These are phyloP conservation scores for Camellia granthamiana DNA, from an alignment of 148 eudicot genomes.

Conservation along the genomic window DNA sequence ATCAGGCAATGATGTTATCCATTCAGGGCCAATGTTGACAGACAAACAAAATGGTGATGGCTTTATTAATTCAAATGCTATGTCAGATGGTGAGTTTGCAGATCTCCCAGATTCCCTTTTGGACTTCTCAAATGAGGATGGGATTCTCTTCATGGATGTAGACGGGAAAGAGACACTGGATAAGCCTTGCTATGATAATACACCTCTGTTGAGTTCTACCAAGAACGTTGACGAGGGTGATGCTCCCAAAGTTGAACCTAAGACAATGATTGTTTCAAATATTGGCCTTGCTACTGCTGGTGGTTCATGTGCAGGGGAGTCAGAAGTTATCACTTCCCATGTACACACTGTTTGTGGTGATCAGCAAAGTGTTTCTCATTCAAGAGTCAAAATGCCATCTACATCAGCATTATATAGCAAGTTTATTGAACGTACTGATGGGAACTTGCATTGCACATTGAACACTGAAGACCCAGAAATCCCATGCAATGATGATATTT, in stretches of 20 bases:
- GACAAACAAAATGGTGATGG: slow-evolving; percentile 26
- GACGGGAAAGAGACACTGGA: slow-evolving; percentile 46
- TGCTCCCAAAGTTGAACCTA: slow-evolving; percentile 28
- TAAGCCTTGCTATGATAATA: slow-evolving; percentile 28
- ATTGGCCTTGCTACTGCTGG: slow-evolving; percentile 21
- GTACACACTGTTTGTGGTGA: slow-evolving; percentile 5
- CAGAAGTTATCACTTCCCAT: slow-evolving; percentile 16
- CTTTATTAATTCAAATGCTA: slow-evolving; percentile 30
- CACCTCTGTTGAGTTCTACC: slow-evolving; percentile 36
- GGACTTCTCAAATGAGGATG: slow-evolving; percentile 46
- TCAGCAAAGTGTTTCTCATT: slow-evolving; percentile 13
- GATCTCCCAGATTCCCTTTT: slow-evolving; percentile 49
- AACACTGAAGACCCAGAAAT: slow-evolving; percentile 79
- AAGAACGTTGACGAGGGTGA: slow-evolving; percentile 28
- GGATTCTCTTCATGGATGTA: slow-evolving; percentile 37
- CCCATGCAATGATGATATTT: slow-evolving; percentile 74
- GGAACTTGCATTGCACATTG: slow-evolving; percentile 51
- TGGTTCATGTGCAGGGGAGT: slow-evolving; percentile 26
- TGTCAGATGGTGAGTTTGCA: slow-evolving; percentile 37
- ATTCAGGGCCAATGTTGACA: slow-evolving; percentile 26
- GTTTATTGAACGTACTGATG: slow-evolving; percentile 38
- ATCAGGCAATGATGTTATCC: slow-evolving; percentile 25
- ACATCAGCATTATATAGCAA: slow-evolving; percentile 28
- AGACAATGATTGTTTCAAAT: slow-evolving; percentile 27
- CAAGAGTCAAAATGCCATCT: slow-evolving; percentile 32